A percentile compares a stretch with the other conserved stretches of the same genome.
Evolutionary conservation across 169 alveolate genomes (phyloP).

Genomic region (Besnoitia besnoiti): DNA sequence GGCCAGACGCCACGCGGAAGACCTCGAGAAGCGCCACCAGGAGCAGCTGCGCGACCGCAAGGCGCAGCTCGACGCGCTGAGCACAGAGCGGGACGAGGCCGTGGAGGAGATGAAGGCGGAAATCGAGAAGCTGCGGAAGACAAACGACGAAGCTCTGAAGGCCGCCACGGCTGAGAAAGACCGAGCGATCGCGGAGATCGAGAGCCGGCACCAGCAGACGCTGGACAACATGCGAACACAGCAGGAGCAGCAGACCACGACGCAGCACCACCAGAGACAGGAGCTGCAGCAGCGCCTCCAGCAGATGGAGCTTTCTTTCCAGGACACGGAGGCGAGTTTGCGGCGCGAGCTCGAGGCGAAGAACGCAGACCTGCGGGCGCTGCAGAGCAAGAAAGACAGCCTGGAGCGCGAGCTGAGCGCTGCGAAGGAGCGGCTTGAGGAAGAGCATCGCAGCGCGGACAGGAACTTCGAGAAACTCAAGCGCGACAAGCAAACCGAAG

Average conservation of each 20-base stretch:
- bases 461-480: constrained; percentile 12
- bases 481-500: constrained; percentile 40
- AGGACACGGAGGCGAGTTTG: neutral
- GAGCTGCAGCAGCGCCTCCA: constrained; percentile 59
- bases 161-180: neutral
- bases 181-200: neutral
- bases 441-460: constrained; percentile 40
- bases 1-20: neutral
- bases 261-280: constrained; percentile 15
- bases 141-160: neutral
- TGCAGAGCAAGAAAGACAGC: neutral
- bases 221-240: constrained; percentile 40
- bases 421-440: neutral
- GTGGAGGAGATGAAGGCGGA: constrained; percentile 21
- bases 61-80: neutral
- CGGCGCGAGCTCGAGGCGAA: neutral
- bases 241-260: neutral
- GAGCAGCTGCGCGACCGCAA: constrained; percentile 16
- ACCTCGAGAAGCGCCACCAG: neutral
- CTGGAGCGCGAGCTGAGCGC: constrained; percentile 2
- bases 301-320: neutral
- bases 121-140: neutral
- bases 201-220: constrained; percentile 23
- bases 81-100: constrained; percentile 3
- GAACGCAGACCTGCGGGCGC: neutral